Base-by-base conservation (phyloP, 768 basidiomycete genomes). In the Russula vinacea region DNA sequence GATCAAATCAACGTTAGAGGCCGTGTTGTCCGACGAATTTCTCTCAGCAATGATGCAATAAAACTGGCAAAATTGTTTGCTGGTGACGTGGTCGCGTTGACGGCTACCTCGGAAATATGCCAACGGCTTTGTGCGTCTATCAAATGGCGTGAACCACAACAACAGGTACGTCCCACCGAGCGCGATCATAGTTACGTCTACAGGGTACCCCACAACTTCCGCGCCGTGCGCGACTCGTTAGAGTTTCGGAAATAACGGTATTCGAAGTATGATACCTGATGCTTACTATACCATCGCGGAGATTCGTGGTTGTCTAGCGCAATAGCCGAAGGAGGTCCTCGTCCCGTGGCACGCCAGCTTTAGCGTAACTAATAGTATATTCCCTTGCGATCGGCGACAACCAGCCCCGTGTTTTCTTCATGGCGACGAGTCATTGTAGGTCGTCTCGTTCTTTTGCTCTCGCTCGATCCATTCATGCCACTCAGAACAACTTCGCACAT, bases 91-190 rank as follows among this genome's bases (percentile, higher is more conserved):
- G n/a, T n/a, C n/a, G n/a, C n/a, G n/a, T n/a, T n/a, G n/a, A n/a
- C n/a, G n/a, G n/a, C n/a, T n/a, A n/a, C n/a, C n/a, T n/a, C n/a
- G n/a, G n/a, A n/a, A n/a, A n/a, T n/a, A n/a, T n/a, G n/a, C n/a
- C n/a, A n/a, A n/a, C n/a, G n/a, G n/a, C n/a, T n/a, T n/a, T n/a
- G n/a, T n/a, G n/a, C n/a, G n/a, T n/a, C n/a, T n/a, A n/a, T n/a
- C n/a, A n/a, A n/a, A n/a, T n/a, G n/a, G n/a, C n/a, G n/a, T n/a
- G n/a, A n/a, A n/a, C 74, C 95, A 94, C 4, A 78, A 95, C 75
- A 98, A 99, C 72, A 97, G 97, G 44, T 99, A 99, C 76, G 98
- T 99, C 74, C 86, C 92, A 35, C 89, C 90, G 70, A 89, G 93
- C 71, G 95, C 91, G 1, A 89, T 86, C 52, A 98, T 99, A 67